These are phyloP conservation scores for Eucalyptus curtisii DNA, from an alignment of 345 rosid genomes.

Conservation along the genomic window DNA sequence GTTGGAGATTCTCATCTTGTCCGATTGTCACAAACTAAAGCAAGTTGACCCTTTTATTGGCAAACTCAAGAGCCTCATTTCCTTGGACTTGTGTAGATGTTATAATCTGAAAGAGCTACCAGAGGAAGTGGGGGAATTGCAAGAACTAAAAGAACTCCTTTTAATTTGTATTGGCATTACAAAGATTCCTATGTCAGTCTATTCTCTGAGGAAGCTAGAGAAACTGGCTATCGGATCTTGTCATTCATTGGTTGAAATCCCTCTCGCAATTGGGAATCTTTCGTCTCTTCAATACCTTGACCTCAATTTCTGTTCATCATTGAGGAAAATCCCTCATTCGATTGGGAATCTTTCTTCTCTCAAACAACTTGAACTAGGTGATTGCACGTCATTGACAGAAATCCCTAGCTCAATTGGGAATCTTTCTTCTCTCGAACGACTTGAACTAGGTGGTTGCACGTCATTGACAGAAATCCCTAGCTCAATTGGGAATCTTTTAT, in stretches of 20 bases:
- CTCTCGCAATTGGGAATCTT: too few species aligned
- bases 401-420: too few species aligned
- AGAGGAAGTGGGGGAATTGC: not conserved
- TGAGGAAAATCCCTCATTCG: fast-evolving
- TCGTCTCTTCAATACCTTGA: fast-evolving
- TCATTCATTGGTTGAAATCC: too few species aligned
- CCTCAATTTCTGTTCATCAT: fast-evolving
- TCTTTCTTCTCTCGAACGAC: too few species aligned
- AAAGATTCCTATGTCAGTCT: not conserved
- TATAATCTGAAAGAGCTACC: fast-evolving
- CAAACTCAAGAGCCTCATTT: not conserved
- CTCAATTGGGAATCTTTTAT: too few species aligned
- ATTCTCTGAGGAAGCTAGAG: not conserved
- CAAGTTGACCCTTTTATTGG: not conserved
- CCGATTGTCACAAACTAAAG: fast-evolving
- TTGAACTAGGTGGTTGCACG: fast-evolving
- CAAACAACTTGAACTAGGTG: fast-evolving
- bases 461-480: too few species aligned
- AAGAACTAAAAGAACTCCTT: not conserved
- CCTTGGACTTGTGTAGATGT: not conserved
- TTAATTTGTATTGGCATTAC: fast-evolving
- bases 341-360: too few species aligned
- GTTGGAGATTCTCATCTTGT: not conserved
- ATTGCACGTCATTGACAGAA: too few species aligned
- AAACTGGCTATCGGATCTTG: fast-evolving